Evolutionary conservation across 2,329 filamentous ascomycete species (phyloP), one percentile per base, ranked within the genome.

Genomic region (Fusarium fracticaudum): DNA sequence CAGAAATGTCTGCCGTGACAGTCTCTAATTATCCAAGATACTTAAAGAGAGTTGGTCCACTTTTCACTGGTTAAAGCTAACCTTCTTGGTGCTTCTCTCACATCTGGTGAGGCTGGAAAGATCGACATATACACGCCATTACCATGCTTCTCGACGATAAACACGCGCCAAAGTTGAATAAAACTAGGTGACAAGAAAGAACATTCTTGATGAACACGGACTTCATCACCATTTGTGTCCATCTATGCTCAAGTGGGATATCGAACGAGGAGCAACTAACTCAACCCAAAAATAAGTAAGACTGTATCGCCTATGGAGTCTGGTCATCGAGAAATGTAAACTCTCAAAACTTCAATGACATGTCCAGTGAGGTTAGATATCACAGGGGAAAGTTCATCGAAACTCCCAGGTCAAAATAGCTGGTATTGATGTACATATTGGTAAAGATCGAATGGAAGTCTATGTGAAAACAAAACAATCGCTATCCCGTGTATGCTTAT

Each of bases 391-490:
- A 17, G 20, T 9, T 13, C 24, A n/a, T 40, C 20, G 1, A 24
- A 22, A 26, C 8, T 14, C 18, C 18, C 31, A 38, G 12, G 20
- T n/a, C 12, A n/a, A 26, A 60, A 29, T 29, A 57, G 24, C 20
- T 29, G 18, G n/a, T 31, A 43, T 24, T 48, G 14, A 15, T 33
- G 1, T 35, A 17, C 33, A 3, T 33, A 14, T 33, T 35, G 29
- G 53, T 66, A 70, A 65, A 66, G 41, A 66, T 40, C 38, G 45
- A 60, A 70, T 69, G 11, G 4, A 33, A 45, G 50, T 69, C 60
- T 66, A 55, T 17, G 20, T 53, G 7, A 33, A 41, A 12, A 8
- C 31, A 66, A 66, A 71, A 24, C 38, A 50, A 37, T 44, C 67
- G 20, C 67, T 55, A 48, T 40, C 44, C 41, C 43, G 26, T 70